Conservation (phyloP, 192 early-diverging fungal species). For the Coemansia sp. region DNA sequence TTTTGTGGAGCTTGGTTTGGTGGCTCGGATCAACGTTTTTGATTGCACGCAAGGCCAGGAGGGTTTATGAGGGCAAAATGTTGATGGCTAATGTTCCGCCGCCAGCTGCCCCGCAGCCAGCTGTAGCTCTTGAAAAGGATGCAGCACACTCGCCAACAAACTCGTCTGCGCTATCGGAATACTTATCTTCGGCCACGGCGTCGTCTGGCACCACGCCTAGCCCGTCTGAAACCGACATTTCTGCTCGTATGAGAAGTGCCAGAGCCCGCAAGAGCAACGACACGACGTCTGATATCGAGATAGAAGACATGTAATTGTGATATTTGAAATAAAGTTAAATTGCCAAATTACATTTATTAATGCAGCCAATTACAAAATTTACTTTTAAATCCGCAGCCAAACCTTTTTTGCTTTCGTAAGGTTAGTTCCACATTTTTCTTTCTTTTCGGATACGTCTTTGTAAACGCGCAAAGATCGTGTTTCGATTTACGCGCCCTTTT, state of each 20-base stretch:
- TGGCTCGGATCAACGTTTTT: slow-evolving; percentile 47
- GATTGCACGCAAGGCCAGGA: slow-evolving; percentile 45
- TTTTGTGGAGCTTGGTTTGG: slow-evolving; percentile 33
- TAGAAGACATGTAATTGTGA: slow-evolving; percentile 26
- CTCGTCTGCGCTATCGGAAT: background rate
- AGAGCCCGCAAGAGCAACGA: background rate
- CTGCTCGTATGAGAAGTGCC: background rate
- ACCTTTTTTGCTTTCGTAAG: background rate
- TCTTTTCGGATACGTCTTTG: background rate
- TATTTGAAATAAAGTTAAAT: background rate
- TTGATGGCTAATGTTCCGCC: slow-evolving; percentile 49
- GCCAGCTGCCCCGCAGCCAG: background rate
- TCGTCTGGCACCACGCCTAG: slow-evolving; percentile 7
- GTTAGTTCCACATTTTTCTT: slow-evolving; percentile 5
- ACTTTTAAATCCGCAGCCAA: background rate
- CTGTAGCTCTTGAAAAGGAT: slow-evolving; percentile 8
- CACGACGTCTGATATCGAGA: slow-evolving; percentile 35
- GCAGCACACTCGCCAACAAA: background rate
- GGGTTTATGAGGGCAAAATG: slow-evolving; percentile 34
- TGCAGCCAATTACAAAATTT: no score
- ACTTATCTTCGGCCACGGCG: slow-evolving; percentile 3
- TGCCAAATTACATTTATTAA: no score
- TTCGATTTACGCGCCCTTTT: background rate
- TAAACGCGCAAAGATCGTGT: slow-evolving; percentile 1
- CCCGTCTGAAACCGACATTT: background rate